Conservation (phyloP, 148 eudicot species). For the Silene latifolia region DNA sequence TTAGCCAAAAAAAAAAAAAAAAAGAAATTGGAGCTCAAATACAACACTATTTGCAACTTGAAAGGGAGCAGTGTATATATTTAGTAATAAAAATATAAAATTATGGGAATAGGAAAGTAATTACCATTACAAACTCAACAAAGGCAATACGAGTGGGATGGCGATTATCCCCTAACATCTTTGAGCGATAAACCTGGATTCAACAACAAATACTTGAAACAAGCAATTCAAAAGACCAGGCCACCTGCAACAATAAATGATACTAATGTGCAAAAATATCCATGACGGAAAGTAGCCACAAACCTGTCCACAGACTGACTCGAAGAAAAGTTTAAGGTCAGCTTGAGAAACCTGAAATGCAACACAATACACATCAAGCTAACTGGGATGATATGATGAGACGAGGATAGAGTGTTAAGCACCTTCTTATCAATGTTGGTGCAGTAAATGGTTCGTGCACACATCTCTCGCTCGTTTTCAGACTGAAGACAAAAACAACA, state of each 20-base stretch:
- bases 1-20: neutral
- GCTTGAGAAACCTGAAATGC: slow-evolving; percentile 61
- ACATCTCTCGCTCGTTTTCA: slow-evolving; percentile 93
- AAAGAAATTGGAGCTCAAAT: neutral
- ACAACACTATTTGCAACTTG: neutral
- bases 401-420: neutral
- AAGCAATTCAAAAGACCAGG: neutral
- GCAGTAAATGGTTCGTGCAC: slow-evolving; percentile 88
- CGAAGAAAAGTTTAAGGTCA: slow-evolving; percentile 77
- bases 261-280: neutral
- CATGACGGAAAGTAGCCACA: slow-evolving; percentile 18
- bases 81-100: neutral
- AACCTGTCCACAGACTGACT: slow-evolving; percentile 80
- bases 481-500: slow-evolving; percentile 42
- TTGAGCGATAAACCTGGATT: slow-evolving; percentile 39
- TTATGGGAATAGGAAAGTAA: neutral
- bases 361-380: neutral
- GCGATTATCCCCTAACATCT: slow-evolving; percentile 46
- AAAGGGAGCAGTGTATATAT: neutral
- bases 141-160: slow-evolving; percentile 53
- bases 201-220: neutral
- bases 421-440: slow-evolving; percentile 94
- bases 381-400: neutral
- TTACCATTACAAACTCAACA: slow-evolving; percentile 51
- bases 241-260: neutral